Conservation (phyloP, 2,329 filamentous ascomycete species). For the Macrophomina phaseolina region DNA sequence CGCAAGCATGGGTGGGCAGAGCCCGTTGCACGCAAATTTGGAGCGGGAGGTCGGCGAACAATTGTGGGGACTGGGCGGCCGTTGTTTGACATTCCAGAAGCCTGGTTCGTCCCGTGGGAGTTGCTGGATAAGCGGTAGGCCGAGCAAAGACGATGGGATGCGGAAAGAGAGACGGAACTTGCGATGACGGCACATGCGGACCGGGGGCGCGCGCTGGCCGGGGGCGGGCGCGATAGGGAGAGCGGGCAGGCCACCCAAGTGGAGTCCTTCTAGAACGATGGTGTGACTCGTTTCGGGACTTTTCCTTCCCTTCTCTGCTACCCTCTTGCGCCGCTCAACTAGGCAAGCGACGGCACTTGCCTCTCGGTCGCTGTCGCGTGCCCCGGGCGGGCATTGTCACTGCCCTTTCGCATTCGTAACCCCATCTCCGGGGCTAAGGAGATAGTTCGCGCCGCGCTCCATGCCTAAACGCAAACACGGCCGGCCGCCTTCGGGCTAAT, state of each 20-base stretch:
- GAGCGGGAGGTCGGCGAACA: background rate
- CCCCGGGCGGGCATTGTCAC: too few species aligned
- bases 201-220: slow-evolving; percentile 13
- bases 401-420: background rate
- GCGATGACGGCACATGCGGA: background rate
- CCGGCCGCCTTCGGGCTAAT: background rate
- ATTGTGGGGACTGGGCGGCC: background rate
- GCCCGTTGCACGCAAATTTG: background rate
- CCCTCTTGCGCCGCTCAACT: background rate
- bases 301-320: background rate
- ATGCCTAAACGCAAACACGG: background rate
- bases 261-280: slow-evolving; percentile 26
- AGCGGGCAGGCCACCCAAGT: slow-evolving; percentile 12
- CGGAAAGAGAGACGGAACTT: background rate
- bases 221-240: slow-evolving; percentile 7
- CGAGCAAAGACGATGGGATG: background rate
- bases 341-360: background rate
- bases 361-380: background rate
- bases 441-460: slow-evolving; percentile 1
- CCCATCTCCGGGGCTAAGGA: slow-evolving; percentile 8
- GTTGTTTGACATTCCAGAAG: background rate
- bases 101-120: background rate
- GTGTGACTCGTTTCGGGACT: slow-evolving; percentile 21
- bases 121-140: slow-evolving; percentile 5
- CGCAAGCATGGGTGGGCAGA: background rate